These are phyloP conservation scores for Draba incana DNA, from an alignment of 345 rosid genomes.

Conservation along the genomic window DNA sequence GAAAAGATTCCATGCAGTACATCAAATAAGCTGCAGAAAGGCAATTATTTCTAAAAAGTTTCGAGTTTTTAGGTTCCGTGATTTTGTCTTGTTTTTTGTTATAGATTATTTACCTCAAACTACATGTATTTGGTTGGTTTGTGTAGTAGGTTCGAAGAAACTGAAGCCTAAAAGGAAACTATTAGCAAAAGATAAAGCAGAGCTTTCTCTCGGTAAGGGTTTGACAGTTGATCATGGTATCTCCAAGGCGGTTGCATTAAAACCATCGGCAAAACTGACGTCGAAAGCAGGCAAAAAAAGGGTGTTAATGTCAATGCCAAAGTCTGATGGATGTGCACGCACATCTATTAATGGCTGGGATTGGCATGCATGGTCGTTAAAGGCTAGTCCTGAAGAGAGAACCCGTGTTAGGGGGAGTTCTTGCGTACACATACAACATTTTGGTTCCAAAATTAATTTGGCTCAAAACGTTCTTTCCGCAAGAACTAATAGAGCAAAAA, in stretches of 20 bases:
- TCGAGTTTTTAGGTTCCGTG: slow-evolving; percentile 6
- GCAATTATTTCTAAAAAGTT: slow-evolving; percentile 11
- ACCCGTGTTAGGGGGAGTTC: slow-evolving; percentile 70
- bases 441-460: slow-evolving; percentile 55
- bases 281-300: slow-evolving; percentile 45
- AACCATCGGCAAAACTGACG: slow-evolving; percentile 41
- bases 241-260: slow-evolving; percentile 41
- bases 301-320: slow-evolving; percentile 54
- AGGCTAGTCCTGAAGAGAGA: slow-evolving; percentile 83
- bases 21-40: slow-evolving; percentile 46
- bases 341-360: slow-evolving; percentile 89
- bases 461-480: slow-evolving; percentile 85
- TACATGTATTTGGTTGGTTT: slow-evolving; percentile 31
- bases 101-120: slow-evolving; percentile 19
- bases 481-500: slow-evolving; percentile 91
- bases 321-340: slow-evolving; percentile 91
- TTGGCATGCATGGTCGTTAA: slow-evolving; percentile 91
- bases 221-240: slow-evolving; percentile 44
- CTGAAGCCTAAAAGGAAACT: slow-evolving; percentile 58
- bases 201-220: slow-evolving; percentile 44
- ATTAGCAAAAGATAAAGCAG: slow-evolving; percentile 37
- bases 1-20: slow-evolving; percentile 37
- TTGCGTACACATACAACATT: slow-evolving; percentile 41
- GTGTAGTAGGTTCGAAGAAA: slow-evolving; percentile 48
- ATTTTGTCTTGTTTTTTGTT: slow-evolving; percentile 14